Evolutionary conservation across 2,329 filamentous ascomycete genomes (phyloP).

Genomic region (Dactylellina sp.): DNA sequence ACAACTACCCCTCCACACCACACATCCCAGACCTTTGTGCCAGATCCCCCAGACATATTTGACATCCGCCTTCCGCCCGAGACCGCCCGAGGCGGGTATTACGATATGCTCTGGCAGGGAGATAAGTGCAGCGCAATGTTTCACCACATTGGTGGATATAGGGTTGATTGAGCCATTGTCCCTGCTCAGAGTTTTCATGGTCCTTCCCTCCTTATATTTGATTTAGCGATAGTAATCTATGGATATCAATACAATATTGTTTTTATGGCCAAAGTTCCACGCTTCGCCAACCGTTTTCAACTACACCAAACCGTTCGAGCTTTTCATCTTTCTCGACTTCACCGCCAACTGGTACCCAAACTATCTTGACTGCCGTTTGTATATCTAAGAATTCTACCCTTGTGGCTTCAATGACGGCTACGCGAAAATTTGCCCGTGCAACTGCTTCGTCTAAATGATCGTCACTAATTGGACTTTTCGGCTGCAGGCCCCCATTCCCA

Average conservation of each 20-base stretch:
- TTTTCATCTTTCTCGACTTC: conserved; percentile 42
- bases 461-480: conserved; percentile 60
- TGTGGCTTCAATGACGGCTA: conserved; percentile 83
- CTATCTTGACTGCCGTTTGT: conserved; percentile 8
- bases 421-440: conserved; percentile 76
- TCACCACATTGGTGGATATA: conserved; percentile 49
- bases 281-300: conserved; percentile 37
- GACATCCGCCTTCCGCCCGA: conserved; percentile 47
- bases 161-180: conserved; percentile 27
- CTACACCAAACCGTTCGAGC: conserved; percentile 31
- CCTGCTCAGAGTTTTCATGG: no score
- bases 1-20: conserved; percentile 38
- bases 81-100: conserved; percentile 48
- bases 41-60: conserved; percentile 46
- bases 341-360: conserved; percentile 46
- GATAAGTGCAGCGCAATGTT: conserved; percentile 54
- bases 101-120: conserved; percentile 56
- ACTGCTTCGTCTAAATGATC: conserved; percentile 72
- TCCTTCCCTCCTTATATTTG: background rate
- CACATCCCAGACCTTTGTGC: conserved; percentile 32
- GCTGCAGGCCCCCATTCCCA: conserved; percentile 41
- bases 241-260: background rate
- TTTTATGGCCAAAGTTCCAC: conserved; percentile 49
- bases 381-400: conserved; percentile 70
- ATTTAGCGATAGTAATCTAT: conserved; percentile 21